phyloP scores from a whole-genome alignment of 1,139 yeast genomes.

The Pichia sp. region DNA sequence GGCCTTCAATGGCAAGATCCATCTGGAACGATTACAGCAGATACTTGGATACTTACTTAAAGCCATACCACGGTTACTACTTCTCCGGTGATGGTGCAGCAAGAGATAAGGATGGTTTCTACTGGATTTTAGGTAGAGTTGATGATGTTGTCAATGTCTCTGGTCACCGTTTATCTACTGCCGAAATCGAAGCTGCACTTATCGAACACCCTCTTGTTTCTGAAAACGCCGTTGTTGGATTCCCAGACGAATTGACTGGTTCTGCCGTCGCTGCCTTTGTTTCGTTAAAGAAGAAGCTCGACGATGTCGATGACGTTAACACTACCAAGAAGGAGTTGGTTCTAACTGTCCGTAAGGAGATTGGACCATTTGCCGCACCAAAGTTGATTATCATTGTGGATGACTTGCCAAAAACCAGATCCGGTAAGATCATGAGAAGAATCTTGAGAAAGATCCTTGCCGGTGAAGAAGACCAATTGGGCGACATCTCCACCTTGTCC shows the following conservation, averaged over 20 bases:
- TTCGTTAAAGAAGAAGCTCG: slow-evolving; percentile 50
- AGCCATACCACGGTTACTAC: slow-evolving; percentile 66
- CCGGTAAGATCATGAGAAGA: slow-evolving; percentile 85
- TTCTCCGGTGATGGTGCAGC: slow-evolving; percentile 87
- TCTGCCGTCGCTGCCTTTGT: slow-evolving; percentile 84
- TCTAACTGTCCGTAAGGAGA: slow-evolving; percentile 72
- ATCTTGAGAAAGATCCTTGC: slow-evolving; percentile 75
- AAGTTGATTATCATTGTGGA: slow-evolving; percentile 68
- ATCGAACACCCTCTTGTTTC: slow-evolving; percentile 69
- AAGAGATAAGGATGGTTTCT: slow-evolving; percentile 72
- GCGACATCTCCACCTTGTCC: slow-evolving; percentile 75
- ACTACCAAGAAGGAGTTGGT: slow-evolving; percentile 64
- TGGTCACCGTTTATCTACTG: slow-evolving; percentile 78
- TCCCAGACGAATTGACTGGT: slow-evolving; percentile 78
- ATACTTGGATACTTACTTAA: slow-evolving; percentile 68
- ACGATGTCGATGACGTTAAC: slow-evolving; percentile 36
- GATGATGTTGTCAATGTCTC: slow-evolving; percentile 83
- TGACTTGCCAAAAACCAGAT: slow-evolving; percentile 81
- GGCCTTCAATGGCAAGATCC: slow-evolving; percentile 83
- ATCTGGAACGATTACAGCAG: slow-evolving; percentile 69
- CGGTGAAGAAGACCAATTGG: slow-evolving; percentile 76
- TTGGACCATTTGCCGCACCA: slow-evolving; percentile 86
- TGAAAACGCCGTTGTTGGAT: slow-evolving; percentile 80
- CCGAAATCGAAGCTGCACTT: slow-evolving; percentile 79
- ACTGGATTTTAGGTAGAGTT: slow-evolving; percentile 79